Base-by-base conservation (phyloP, 805 yeast genomes). In the Suhomyces kilbournensis region DNA sequence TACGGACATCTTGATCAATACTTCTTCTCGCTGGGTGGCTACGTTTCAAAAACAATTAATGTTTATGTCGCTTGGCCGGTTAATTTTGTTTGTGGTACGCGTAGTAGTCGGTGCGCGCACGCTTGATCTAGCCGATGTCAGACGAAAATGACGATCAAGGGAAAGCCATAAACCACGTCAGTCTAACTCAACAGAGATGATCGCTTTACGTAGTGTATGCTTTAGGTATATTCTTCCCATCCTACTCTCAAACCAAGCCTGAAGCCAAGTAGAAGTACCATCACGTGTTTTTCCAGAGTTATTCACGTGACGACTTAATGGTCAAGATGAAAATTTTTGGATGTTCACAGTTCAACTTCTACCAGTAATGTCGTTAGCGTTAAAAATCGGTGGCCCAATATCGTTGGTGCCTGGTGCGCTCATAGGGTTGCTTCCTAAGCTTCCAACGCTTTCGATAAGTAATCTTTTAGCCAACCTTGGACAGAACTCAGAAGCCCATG, bases 281-380 rank as follows among this genome's bases (percentile, higher is more conserved):
- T 35, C 40, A 35, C 40, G 40, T 35, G 40, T 35, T 35, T n/a
- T 4, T 1, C 4, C 6, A 3, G 2, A 2, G 9, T 0, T 9
- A 1, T 9, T 38, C 42, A 38, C 42, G 42, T 38, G 42, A 10
- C 4, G 42, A 10, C 4, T 4, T 19, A 9, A 38, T 38, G 22
- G 20, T 38, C 22, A 17, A 3, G 42, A 42, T 42, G 45, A 42
- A 42, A 42, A 42, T 23, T 42, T 42, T 42, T 42, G 45, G 45
- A 28, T 42, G 35, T 42, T 42, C 26, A 23, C 19, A 12, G 44
- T 26, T 22, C 22, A 42, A 10, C 10, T 1, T 39, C 45, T 14
- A 42, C 6, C 45, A 42, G 19, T 12, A 14, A 67, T 65, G 69
- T 62, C 69, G 30, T 53, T 65, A 50, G 62, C 65, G 23, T 59